These are phyloP conservation scores for Lepiota venenata DNA, from an alignment of 768 basidiomycete species.

Conservation along the genomic window DNA sequence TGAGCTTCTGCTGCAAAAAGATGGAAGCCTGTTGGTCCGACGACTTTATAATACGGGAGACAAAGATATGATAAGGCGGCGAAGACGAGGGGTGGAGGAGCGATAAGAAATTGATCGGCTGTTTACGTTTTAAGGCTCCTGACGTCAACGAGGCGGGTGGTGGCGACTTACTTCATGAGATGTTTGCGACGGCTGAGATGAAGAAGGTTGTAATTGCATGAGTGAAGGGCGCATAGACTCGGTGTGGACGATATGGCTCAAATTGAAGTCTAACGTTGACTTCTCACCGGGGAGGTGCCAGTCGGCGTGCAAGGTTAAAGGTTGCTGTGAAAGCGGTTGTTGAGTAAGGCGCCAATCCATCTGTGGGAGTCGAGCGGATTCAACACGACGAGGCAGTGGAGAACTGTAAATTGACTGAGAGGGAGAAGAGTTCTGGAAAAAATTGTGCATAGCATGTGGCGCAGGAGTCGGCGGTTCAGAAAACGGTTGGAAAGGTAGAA, in stretches of 20 bases:
- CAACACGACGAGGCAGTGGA: constrained; percentile 28
- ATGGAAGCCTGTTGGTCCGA: constrained; percentile 91
- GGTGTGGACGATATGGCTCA: constrained; percentile 20
- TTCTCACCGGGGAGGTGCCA: constrained; percentile 43
- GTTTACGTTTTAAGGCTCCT: constrained; percentile 17
- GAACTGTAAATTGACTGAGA: constrained; percentile 28
- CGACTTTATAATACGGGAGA: constrained; percentile 82
- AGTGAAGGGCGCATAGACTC: constrained; percentile 27
- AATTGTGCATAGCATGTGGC: constrained; percentile 22
- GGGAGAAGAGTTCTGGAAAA: constrained; percentile 21
- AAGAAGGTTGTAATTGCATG: constrained; percentile 26
- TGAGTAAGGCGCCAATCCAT: constrained; percentile 39
- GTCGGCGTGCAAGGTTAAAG: constrained; percentile 31
- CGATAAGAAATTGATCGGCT: constrained; percentile 90
- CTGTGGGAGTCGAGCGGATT: constrained; percentile 21
- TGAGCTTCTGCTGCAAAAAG: constrained; percentile 87
- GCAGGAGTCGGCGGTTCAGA: constrained; percentile 38
- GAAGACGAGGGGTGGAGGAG: constrained; percentile 82
- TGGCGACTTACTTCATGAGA: constrained; percentile 48
- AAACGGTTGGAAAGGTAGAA: constrained; percentile 52
- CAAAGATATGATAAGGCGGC: constrained; percentile 80
- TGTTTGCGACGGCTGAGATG: constrained; percentile 22
- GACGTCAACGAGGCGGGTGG: constrained; percentile 16
- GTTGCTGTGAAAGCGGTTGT: constrained; percentile 20
- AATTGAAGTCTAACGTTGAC: constrained; percentile 22